Base-by-base conservation (phyloP, 2,329 filamentous ascomycete species). In the Scedosporium minutisporum region DNA sequence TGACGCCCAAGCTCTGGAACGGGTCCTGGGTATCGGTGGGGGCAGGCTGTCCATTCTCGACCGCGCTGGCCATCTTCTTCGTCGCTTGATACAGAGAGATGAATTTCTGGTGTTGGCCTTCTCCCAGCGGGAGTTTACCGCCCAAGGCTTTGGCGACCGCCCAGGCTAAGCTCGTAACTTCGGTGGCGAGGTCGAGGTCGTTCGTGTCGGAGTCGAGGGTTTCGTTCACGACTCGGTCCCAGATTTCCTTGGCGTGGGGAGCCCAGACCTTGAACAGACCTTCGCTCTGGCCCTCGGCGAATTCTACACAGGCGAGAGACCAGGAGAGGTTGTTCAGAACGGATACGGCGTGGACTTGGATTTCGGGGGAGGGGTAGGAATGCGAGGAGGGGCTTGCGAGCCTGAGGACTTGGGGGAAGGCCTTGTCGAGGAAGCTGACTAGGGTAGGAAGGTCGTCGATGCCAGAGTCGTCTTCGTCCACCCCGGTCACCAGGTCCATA, bases 291-390 rank as follows among this genome's bases (percentile, higher is more conserved):
- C 75, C 73, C 38, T 82, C 78, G 25, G 78, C 75, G 68, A 86
- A 85, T 71, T 87, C 84, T 66, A 86, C 75, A 67, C 81, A 81
- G 7, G 83, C 85, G 48, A 87, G 76, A 10, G 85, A 86, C 85
- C 87, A 89, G 61, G 86, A 78, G 61, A 88, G 82, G 72, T 89
- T 89, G 76, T 84, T 87, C 64, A 89, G 77, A 16, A 84, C 80
- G 2, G 83, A 81, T 25, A 89, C 73, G 18, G 86, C 82, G 66
- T 81, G 78, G 21, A 72, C 72, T 65, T 82, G 82, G 48, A 87
- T 73, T 6, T 75, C 69, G 12, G 77, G 70, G 16, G 74, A 69
- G 33, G 78, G 76, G 21, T 79, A 77, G 62, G 75, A 73, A 9
- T 70, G 68, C 9, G 77, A 72, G 10, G 74, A 71, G 6, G 78